These are phyloP conservation scores for Delitschia confertaspora DNA, from an alignment of 495 filamentous ascomycete genomes.

Conservation along the genomic window DNA sequence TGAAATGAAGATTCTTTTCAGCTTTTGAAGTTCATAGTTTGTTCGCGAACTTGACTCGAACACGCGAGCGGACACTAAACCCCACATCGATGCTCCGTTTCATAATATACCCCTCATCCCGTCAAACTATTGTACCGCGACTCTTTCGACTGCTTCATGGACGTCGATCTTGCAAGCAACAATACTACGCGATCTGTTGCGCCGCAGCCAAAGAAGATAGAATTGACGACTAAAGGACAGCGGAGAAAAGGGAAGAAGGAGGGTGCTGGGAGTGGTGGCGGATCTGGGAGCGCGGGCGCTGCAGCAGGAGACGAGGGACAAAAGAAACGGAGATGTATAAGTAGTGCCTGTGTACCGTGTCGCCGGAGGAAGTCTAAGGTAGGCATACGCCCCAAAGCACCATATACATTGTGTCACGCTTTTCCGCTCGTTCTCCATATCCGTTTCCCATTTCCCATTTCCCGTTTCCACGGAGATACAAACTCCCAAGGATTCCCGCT, in stretches of 20 bases:
- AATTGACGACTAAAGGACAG: background rate
- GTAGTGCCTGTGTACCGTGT: slow-evolving; percentile 88
- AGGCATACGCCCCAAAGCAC: slow-evolving; percentile 6
- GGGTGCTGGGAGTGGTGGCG: background rate
- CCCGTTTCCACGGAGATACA: slow-evolving; percentile 1
- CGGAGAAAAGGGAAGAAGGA: slow-evolving; percentile 29
- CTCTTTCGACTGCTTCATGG: too few relatives aligned
- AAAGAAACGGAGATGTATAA: slow-evolving; percentile 79
- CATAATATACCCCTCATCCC: too few relatives aligned
- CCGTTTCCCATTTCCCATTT: background rate
- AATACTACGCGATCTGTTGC: too few relatives aligned
- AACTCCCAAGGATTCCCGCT: slow-evolving; percentile 18
- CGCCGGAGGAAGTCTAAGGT: slow-evolving; percentile 83
- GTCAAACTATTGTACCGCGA: too few relatives aligned
- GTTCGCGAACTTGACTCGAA: too few relatives aligned
- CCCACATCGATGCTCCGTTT: too few relatives aligned
- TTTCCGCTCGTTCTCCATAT: slow-evolving; percentile 8
- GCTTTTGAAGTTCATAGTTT: too few relatives aligned
- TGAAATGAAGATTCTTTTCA: too few relatives aligned
- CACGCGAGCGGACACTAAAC: too few relatives aligned
- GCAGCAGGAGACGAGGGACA: slow-evolving; percentile 24
- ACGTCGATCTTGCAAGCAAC: too few relatives aligned
- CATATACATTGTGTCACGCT: background rate
- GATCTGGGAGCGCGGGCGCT: too few relatives aligned
- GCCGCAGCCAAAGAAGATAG: too few relatives aligned